Conservation (phyloP, 495 filamentous ascomycete species). For the Parachaetomium inaequale region DNA sequence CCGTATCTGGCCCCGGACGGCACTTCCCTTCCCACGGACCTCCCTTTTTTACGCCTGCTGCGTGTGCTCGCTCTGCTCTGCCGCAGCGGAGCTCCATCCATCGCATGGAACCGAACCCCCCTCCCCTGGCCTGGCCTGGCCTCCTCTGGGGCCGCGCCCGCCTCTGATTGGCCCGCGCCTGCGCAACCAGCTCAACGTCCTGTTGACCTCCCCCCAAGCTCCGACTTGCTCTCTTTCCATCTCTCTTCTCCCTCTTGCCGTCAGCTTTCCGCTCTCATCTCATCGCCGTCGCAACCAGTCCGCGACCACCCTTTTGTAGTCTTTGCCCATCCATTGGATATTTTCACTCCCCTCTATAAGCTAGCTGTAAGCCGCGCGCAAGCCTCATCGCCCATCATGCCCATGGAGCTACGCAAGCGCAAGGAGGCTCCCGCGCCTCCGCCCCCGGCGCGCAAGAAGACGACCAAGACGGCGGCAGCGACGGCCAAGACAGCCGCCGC, state of each 20-base stretch:
- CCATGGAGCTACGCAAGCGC: conserved; percentile 69
- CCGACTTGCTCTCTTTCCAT: conserved; percentile 17
- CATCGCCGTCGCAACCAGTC: conserved; percentile 2
- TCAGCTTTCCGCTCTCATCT: conserved; percentile 3
- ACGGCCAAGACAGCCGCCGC: conserved; percentile 37
- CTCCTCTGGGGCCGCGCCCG: conserved; percentile 19
- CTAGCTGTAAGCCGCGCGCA: conserved; percentile 16
- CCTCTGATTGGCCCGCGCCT: conserved; percentile 31
- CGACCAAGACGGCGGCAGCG: conserved; percentile 56
- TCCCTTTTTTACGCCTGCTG: neutral
- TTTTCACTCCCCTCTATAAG: neutral
- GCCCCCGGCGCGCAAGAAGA: conserved; percentile 24
- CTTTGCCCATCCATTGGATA: neutral
- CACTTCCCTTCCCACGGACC: conserved; percentile 7
- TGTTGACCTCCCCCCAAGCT: conserved; percentile 29
- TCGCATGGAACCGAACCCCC: conserved; percentile 22
- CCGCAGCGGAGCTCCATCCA: conserved; percentile 9
- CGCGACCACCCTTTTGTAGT: conserved; percentile 14
- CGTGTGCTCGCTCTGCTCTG: conserved; percentile 3
- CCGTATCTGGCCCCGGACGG: conserved; percentile 1
- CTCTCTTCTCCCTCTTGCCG: neutral
- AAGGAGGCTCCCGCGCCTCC: conserved; percentile 60
- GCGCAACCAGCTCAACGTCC: conserved; percentile 37
- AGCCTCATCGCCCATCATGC: conserved; percentile 37
- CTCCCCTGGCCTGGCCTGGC: conserved; percentile 23